These are phyloP conservation scores for Pythium insidiosum DNA, from an alignment of 352 stramenopile genomes.

Conservation along the genomic window DNA sequence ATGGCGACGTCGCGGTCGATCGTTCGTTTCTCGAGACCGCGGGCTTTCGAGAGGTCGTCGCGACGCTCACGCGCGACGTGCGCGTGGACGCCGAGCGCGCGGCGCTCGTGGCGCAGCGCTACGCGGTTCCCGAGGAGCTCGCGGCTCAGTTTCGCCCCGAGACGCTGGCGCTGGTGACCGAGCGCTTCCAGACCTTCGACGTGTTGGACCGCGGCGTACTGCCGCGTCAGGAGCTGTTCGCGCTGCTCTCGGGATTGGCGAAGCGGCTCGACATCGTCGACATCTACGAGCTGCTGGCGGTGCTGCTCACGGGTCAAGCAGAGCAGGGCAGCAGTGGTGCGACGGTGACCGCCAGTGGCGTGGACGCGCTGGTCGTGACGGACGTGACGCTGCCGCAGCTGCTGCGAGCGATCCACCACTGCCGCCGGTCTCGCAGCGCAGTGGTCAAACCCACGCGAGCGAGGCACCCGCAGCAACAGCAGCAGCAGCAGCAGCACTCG, in stretches of 20 bases:
- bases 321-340: no score
- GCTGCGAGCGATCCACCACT: constrained; percentile 17
- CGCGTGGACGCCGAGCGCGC: constrained; percentile 11
- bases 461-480: neutral
- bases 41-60: constrained; percentile 29
- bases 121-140: constrained; percentile 21
- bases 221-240: constrained; percentile 28
- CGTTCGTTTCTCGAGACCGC: constrained; percentile 17
- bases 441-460: no score
- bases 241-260: constrained; percentile 26
- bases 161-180: constrained; percentile 18
- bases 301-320: constrained; percentile 8
- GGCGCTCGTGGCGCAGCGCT: constrained; percentile 15
- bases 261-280: constrained; percentile 29
- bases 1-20: no score
- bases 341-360: no score
- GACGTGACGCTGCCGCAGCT: constrained; percentile 18
- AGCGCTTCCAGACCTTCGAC: constrained; percentile 36
- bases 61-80: constrained; percentile 21
- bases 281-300: constrained; percentile 26
- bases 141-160: constrained; percentile 20
- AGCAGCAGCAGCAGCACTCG: neutral
- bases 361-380: constrained; percentile 1
- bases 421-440: constrained; percentile 7
- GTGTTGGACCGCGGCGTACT: constrained; percentile 28